Evolutionary conservation across 805 yeast species (phyloP), one percentile per base, ranked within the genome.

Genomic region (Hanseniaspora hatyaiensis): DNA sequence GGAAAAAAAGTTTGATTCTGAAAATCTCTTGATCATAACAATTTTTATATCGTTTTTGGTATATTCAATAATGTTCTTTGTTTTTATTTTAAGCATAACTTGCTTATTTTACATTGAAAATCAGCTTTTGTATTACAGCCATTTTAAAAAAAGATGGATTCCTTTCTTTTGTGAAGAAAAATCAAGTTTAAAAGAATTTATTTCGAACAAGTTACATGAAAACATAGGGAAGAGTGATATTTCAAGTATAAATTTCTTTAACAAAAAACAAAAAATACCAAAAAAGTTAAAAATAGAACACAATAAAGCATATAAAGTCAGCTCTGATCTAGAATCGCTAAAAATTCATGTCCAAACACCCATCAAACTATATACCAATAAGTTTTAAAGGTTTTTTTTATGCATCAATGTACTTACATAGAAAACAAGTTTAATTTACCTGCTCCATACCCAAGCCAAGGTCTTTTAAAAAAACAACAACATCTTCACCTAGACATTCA

Each of bases 101-200:
- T 20, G 40, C 15, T 16, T 43, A 12, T 4, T 43, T 18, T 43
- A 43, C 20, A 43, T 43, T 18, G 47, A 43, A 28, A 43, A 34
- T 20, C 30, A 18, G 9, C 15, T 43, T 5, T 18, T 43, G 11
- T 18, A 34, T 13, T 24, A 16, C 12, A 30, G 29, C 3, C n/a
- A 12, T 11, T 34, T 43, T 18, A n/a, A 34, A 11, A n/a, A 20
- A 4, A 34, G 47, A 19, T 43, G 47, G 47, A 42, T 43, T 28
- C 47, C 47, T 2, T 34, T 43, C 22, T 19, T 43, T 2, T 22
- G 31, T 19, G 47, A 43, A 20, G 47, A 43, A 4, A 13, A 20
- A 12, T 43, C 47, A 4, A 23, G 40, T 20, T 15, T 43, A 4
- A 43, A 43, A 15, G 23, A 34, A 9, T 43, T 24, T 16, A 28